Base-by-base conservation (phyloP, 139 green algal genomes). In the Gonium pectorale region DNA sequence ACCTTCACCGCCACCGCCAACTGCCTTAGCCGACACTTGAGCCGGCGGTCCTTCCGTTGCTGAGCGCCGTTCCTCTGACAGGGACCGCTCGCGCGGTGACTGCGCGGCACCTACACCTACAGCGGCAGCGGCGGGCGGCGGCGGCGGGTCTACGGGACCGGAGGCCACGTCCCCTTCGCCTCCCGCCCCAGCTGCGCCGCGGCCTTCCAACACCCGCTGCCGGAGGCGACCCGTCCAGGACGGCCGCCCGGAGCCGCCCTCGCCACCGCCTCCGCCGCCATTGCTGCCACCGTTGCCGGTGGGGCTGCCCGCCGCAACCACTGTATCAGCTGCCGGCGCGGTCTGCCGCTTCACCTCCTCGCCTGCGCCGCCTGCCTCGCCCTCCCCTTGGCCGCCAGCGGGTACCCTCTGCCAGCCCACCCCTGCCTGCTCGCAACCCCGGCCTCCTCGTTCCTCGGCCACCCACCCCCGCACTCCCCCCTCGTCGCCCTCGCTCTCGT, bases 201-300 rank as follows among this genome's bases (percentile, higher is more conserved):
- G 72, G 24, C 72, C 72, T 27, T 68, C 72, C 51, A 41, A 3
- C 52, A 80, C 72, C 22, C 21, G 44, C 24, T 68, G 11, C 8
- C 72, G 51, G 1, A 80, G 52, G 2, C 72, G 51, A 17, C 72
- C 37, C 11, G 72, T 37, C 72, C 72, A 80, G 52, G 52, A 80
- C 33, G 17, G 27, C 3, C 27, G 41, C 31, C 2, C 46, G n/a
- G 31, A 1, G 19, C 31, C 41, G 31, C 9, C 70, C 49, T 19
- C 44, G 63, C 2, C 38, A 40, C 38, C n/a, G 19, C 38, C n/a
- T 2, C 38, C 66, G 66, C 8, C 33, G 38, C 8, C 29, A 68
- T 41, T 9, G 31, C 24, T 19, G 7, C 62, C 29, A 19, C 67
- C 43, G 3, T 59, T 40, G 40, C 67, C 67, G 24, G 19, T 21